Base-by-base conservation (phyloP, 1,139 yeast genomes). In the Blastobotrys raffinosifermentans region DNA sequence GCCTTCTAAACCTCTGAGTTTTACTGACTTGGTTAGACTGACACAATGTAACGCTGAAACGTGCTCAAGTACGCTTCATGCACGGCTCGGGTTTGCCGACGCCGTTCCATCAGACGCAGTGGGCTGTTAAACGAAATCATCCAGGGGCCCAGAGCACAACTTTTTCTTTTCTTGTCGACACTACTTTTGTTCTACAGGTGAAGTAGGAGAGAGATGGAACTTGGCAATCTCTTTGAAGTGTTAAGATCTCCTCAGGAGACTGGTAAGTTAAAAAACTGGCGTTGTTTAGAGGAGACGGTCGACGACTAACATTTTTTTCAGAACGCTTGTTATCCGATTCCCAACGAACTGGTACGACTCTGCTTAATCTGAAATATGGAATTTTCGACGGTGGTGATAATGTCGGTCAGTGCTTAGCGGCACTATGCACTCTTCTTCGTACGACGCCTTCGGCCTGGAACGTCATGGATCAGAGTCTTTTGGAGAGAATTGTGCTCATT, bases 291-390 rank as follows among this genome's bases (percentile, higher is more conserved):
- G 23, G 16, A 13, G 31, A 17, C n/a, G n/a, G n/a, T n/a, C n/a
- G n/a, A n/a, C 15, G 18, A 29, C 21, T 18, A 29, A 16, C 32
- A 9, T n/a, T 7, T 16, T 19, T 13, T 19, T n/a, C 22, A 39
- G 59, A 54, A 39, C 44, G 44, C 33, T 50, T 56, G 9, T 41
- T 56, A 13, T 35, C 52, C 7, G 59, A 56, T 35, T 50, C 55
- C 4, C 51, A 54, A 31, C 47, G 45, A 29, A 51, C 56, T 4
- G 60, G 60, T 7, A 47, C 52, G 11, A 57, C 58, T 13, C 44
- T 55, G 25, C 44, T 54, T 31, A 48, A 54, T 15, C 44, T 56
- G 32, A 55, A 55, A 32, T 55, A 54, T 44, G 59, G 53, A 11
- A 54, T 56, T 30, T 47, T 50, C 19, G 57, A 55, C 32, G 47